These are phyloP conservation scores for Pseudomonodictys pantanalensis DNA, from an alignment of 495 filamentous ascomycete genomes.

Conservation along the genomic window DNA sequence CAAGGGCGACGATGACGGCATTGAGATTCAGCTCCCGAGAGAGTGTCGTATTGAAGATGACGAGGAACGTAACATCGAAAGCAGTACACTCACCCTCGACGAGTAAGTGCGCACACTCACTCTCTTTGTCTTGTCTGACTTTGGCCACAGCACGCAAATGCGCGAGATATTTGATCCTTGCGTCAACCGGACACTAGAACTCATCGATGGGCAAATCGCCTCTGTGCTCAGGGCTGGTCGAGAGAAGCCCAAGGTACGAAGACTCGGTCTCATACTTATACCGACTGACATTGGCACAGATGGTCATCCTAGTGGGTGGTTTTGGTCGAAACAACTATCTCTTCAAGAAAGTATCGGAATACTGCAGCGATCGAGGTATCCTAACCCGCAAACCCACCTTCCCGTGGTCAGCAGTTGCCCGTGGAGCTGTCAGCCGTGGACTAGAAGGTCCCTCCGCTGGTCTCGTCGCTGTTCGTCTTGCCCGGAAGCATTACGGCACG, in stretches of 20 bases:
- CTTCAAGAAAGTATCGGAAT: conserved; percentile 5
- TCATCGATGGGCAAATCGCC: conserved; percentile 5
- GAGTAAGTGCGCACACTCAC: neutral
- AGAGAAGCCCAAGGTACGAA: neutral
- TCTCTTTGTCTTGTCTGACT: neutral
- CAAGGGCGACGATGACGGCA: neutral
- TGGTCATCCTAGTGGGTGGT: neutral
- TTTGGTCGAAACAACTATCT: neutral
- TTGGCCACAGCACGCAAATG: neutral
- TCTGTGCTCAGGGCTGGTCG: neutral
- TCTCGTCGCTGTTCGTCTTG: neutral
- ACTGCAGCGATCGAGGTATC: conserved; percentile 1
- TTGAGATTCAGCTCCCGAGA: neutral
- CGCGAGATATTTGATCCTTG: conserved; percentile 1
- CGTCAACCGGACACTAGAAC: neutral
- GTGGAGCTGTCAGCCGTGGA: neutral
- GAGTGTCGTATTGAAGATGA: conserved; percentile 7
- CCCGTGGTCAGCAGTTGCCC: neutral
- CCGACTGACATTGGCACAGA: neutral
- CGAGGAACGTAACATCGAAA: neutral
- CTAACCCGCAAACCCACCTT: neutral
- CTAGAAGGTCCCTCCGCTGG: neutral
- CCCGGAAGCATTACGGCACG: neutral
- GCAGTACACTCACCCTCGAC: neutral
- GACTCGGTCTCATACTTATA: neutral